Conservation (phyloP, 2,329 filamentous ascomycete genomes). For the Hawksworthiomyces lignivorus region DNA sequence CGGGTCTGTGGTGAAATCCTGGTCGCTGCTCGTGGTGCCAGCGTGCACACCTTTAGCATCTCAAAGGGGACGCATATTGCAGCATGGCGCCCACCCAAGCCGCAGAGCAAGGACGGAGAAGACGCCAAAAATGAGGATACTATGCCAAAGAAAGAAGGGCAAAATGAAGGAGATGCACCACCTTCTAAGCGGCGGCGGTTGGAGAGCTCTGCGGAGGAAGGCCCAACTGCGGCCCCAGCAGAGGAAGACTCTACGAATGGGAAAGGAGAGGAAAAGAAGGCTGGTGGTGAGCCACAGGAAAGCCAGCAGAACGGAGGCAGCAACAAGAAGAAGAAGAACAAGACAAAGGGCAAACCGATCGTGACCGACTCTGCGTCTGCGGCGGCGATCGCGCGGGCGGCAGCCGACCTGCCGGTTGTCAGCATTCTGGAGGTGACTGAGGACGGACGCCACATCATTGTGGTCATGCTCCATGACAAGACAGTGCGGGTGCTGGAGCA, state of each 20-base stretch:
- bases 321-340: constrained; percentile 25
- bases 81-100: constrained; percentile 48
- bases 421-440: constrained; percentile 58
- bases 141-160: too few species aligned
- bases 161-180: neutral
- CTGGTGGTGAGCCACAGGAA: too few species aligned
- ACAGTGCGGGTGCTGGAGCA: constrained; percentile 74
- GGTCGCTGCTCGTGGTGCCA: constrained; percentile 65
- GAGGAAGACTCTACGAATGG: neutral
- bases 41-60: constrained; percentile 60
- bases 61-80: constrained; percentile 50
- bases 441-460: constrained; percentile 62
- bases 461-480: constrained; percentile 87
- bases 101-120: constrained; percentile 13
- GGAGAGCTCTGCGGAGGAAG: neutral
- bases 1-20: constrained; percentile 48
- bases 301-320: neutral
- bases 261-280: neutral
- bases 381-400: constrained; percentile 18
- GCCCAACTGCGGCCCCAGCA: neutral
- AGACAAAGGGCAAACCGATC: neutral
- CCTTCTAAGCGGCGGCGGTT: constrained; percentile 10
- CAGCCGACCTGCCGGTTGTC: constrained; percentile 54
- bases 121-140: neutral
- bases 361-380: neutral